These are phyloP conservation scores for Colletotrichum shisoi DNA, from an alignment of 2,329 filamentous ascomycete genomes.

Conservation along the genomic window DNA sequence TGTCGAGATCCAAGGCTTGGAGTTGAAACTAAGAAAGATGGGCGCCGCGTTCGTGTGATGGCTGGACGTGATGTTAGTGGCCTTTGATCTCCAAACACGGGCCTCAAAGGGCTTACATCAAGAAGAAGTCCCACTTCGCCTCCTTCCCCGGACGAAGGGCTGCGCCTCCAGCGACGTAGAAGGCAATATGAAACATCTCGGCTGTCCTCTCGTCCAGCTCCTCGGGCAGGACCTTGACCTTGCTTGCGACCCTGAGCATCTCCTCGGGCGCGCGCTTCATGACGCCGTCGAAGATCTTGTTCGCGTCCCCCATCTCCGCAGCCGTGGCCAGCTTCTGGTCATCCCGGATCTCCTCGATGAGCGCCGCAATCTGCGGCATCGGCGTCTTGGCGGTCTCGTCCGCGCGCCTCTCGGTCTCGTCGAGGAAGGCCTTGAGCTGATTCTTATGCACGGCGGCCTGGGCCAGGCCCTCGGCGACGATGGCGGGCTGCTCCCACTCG, in stretches of 20 bases:
- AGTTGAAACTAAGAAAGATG: conserved; percentile 76
- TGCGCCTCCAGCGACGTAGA: conserved; percentile 60
- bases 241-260: conserved; percentile 67
- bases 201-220: conserved; percentile 64
- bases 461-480: conserved; percentile 81
- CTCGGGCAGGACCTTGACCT: conserved; percentile 64
- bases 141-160: conserved; percentile 70
- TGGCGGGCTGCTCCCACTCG: conserved; percentile 81
- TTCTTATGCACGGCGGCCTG: conserved; percentile 75
- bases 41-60: conserved; percentile 76
- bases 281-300: conserved; percentile 75
- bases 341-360: conserved; percentile 67
- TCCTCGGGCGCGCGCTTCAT: conserved; percentile 68
- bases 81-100: neutral
- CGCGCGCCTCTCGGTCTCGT: conserved; percentile 59
- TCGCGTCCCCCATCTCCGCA: conserved; percentile 60
- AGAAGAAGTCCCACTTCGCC: conserved; percentile 82
- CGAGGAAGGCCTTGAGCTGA: conserved; percentile 64
- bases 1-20: conserved; percentile 66
- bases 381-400: conserved; percentile 43
- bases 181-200: conserved; percentile 73
- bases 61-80: conserved; percentile 54
- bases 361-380: conserved; percentile 59
- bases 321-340: conserved; percentile 66
- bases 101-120: conserved; percentile 55